Percentiles rank a stretch among this genome's conserved stretches.
phyloP scores from a whole-genome alignment of 495 filamentous ascomycete species.

The Mytilinidion resinicola region DNA sequence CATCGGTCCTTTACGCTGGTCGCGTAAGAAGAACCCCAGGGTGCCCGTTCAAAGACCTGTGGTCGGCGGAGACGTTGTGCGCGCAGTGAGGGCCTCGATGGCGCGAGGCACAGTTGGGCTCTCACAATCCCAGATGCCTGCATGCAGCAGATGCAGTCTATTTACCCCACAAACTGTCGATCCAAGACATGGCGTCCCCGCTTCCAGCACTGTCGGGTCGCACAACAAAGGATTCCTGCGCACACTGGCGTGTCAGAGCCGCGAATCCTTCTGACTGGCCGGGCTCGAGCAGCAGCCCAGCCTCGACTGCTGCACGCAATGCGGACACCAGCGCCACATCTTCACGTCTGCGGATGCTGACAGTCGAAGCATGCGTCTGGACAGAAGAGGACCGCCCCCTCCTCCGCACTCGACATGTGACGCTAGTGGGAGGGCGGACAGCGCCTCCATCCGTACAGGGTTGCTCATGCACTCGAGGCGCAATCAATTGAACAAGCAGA shows the following conservation, averaged over 20 bases:
- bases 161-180: conserved; percentile 27
- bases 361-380: neutral
- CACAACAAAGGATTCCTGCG: neutral
- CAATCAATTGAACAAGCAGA: neutral
- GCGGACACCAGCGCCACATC: neutral
- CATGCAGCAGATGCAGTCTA: no score
- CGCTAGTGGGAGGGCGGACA: no score
- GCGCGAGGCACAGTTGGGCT: no score
- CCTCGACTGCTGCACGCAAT: conserved; percentile 1
- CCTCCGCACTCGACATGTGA: no score
- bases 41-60: no score
- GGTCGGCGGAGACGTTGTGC: no score
- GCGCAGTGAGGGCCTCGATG: no score
- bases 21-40: no score
- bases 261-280: neutral
- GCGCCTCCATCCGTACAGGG: neutral
- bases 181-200: conserved; percentile 25
- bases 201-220: conserved; percentile 9
- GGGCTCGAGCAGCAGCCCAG: neutral
- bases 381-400: neutral
- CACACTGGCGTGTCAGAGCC: neutral
- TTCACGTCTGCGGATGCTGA: neutral
- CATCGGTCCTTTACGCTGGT: no score
- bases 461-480: neutral
- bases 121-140: no score